These are phyloP conservation scores for Mitragyna speciosa DNA, from an alignment of 257 asterid species.

Conservation along the genomic window DNA sequence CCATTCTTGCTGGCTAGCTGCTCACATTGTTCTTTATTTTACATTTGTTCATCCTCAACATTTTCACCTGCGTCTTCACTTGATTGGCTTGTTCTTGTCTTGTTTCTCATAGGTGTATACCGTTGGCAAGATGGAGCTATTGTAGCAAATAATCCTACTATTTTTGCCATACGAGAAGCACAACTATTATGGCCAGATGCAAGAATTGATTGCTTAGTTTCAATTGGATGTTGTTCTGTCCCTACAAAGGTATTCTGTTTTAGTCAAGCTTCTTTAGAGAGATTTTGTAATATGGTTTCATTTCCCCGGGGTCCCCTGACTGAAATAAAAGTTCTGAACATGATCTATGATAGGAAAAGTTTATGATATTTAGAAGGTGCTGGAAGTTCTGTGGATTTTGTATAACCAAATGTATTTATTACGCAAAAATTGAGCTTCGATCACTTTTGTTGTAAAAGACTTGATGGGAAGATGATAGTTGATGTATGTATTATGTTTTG, in stretches of 20 bases:
- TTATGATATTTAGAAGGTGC: neutral
- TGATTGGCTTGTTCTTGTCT: slow-evolving; percentile 9
- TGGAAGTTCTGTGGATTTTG: neutral
- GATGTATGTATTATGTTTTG: neutral
- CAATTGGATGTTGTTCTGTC: slow-evolving; percentile 93
- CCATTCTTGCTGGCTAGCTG: slow-evolving; percentile 14
- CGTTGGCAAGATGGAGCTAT: slow-evolving; percentile 99
- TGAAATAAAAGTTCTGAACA: neutral
- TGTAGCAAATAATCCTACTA: slow-evolving; percentile 97
- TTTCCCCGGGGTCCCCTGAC: neutral
- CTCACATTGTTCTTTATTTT: slow-evolving; percentile 17
- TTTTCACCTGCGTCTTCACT: slow-evolving; percentile 23
- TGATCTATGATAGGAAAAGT: neutral
- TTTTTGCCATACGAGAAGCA: slow-evolving; percentile 92
- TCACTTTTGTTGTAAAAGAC: neutral
- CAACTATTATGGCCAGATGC: slow-evolving; percentile 98
- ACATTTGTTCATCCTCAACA: slow-evolving; percentile 15
- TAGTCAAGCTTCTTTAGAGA: neutral
- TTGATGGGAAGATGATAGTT: neutral
- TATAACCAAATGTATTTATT: neutral
- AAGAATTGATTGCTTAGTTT: slow-evolving; percentile 88
- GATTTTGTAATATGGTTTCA: neutral
- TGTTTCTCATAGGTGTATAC: slow-evolving; percentile 49
- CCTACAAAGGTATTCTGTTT: slow-evolving; percentile 76
- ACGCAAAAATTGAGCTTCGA: neutral